These are phyloP conservation scores for Potentilla sterilis DNA, from an alignment of 306 rosid species.

Conservation along the genomic window DNA sequence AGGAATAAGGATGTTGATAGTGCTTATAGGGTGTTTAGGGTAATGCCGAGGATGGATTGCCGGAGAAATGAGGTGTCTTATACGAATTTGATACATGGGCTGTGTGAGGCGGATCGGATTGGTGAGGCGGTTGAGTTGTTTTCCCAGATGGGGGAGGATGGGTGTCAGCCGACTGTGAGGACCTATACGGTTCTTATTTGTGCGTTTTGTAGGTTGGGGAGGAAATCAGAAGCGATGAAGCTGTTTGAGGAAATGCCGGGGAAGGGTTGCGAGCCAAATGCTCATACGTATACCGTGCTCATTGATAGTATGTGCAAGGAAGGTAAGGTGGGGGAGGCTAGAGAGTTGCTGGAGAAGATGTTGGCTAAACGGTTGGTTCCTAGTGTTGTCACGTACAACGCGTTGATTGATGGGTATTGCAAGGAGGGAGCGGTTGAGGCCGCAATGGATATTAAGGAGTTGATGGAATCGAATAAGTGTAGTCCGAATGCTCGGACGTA, in stretches of 20 bases:
- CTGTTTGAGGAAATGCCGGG: not conserved
- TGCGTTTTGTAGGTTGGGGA: not conserved
- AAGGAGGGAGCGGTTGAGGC: not conserved
- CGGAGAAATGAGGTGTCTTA: not conserved
- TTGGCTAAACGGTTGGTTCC: not conserved
- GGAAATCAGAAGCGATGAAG: not conserved
- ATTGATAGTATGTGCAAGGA: not conserved
- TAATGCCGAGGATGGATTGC: not conserved
- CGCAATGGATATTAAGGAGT: not conserved
- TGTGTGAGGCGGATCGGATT: not conserved
- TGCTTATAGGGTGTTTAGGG: not conserved
- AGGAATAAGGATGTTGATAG: not conserved
- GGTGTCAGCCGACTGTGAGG: not conserved
- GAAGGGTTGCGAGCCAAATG: not conserved
- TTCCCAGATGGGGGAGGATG: not conserved
- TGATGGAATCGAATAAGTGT: not conserved
- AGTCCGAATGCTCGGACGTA: not conserved
- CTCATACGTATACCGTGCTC: not conserved
- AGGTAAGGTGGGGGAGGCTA: not conserved
- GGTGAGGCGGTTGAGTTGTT: not conserved
- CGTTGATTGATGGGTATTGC: conserved; percentile 4
- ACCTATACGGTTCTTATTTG: not conserved
- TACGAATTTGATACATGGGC: not conserved
- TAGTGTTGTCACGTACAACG: not conserved
- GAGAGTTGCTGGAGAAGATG: not conserved